phyloP scores from a whole-genome alignment of 2,329 filamentous ascomycete species.

The Botrytis deweyae region DNA sequence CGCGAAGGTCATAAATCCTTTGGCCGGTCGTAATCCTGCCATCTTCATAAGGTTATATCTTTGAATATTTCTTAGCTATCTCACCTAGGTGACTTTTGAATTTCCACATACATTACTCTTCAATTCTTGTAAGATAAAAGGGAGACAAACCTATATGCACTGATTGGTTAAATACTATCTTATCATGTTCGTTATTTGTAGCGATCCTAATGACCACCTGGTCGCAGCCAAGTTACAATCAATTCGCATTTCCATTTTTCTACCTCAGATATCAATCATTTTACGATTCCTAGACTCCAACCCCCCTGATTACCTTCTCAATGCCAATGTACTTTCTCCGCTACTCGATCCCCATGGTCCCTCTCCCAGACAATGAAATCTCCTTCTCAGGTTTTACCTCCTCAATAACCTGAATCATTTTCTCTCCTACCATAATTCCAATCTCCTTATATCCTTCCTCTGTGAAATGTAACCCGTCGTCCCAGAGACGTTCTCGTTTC shows the following conservation, averaged over 20 bases:
- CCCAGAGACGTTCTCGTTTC: constrained; percentile 54
- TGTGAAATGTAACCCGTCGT: constrained; percentile 62
- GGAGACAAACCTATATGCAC: not conserved
- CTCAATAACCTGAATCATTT: constrained; percentile 50
- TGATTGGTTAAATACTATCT: not conserved
- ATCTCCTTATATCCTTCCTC: constrained; percentile 61
- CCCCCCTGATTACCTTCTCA: too few species aligned
- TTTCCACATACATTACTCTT: not conserved
- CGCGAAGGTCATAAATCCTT: not conserved
- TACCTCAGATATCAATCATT: not conserved
- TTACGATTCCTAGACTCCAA: not conserved
- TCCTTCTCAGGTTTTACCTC: constrained; percentile 4
- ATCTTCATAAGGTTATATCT: not conserved
- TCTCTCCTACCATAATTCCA: constrained; percentile 55
- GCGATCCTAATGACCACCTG: not conserved
- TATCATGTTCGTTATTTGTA: not conserved
- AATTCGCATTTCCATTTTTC: not conserved
- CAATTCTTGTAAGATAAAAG: not conserved
- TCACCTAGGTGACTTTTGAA: not conserved
- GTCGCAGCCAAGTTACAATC: not conserved
- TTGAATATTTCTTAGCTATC: not conserved
- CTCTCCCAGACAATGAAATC: not conserved
- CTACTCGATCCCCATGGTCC: constrained; percentile 11
- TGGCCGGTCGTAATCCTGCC: not conserved
- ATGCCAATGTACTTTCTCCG: not conserved